Conservation (phyloP, 192 early-diverging fungal genomes). For the Lobulomyces angularis region DNA sequence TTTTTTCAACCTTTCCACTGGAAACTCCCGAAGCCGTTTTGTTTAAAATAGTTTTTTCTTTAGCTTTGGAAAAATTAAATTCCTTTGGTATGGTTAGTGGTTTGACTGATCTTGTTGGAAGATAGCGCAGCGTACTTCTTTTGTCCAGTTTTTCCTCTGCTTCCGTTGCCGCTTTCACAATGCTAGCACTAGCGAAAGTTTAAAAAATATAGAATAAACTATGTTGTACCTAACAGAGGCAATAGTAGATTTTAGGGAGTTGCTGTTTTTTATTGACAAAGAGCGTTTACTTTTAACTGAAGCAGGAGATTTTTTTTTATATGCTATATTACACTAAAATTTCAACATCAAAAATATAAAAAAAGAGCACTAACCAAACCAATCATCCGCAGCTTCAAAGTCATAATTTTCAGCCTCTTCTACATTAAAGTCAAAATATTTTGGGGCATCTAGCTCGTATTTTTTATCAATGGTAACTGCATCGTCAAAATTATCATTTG, state of each 20-base stretch:
- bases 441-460: conserved; percentile 30
- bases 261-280: too few relatives aligned
- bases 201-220: not conserved
- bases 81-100: conserved; percentile 26
- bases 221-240: conserved; percentile 2
- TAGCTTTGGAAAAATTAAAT: conserved; percentile 21
- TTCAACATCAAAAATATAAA: conserved; percentile 3
- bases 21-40: too few relatives aligned
- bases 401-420: conserved; percentile 10
- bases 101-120: not conserved
- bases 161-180: not conserved
- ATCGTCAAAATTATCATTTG: too few relatives aligned
- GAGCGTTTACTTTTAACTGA: too few relatives aligned
- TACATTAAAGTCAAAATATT: conserved; percentile 24
- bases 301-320: not conserved
- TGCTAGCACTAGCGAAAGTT: not conserved
- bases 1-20: too few relatives aligned
- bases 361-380: conserved; percentile 26
- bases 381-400: conserved; percentile 14
- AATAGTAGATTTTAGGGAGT: not conserved
- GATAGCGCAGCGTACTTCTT: not conserved
- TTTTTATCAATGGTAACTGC: conserved; percentile 8
- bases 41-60: conserved; percentile 7
- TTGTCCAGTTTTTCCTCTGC: not conserved
- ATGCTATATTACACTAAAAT: conserved; percentile 2